Base-by-base conservation (phyloP, 1,284 basidiomycete species). In the Dichomitus squalens region DNA sequence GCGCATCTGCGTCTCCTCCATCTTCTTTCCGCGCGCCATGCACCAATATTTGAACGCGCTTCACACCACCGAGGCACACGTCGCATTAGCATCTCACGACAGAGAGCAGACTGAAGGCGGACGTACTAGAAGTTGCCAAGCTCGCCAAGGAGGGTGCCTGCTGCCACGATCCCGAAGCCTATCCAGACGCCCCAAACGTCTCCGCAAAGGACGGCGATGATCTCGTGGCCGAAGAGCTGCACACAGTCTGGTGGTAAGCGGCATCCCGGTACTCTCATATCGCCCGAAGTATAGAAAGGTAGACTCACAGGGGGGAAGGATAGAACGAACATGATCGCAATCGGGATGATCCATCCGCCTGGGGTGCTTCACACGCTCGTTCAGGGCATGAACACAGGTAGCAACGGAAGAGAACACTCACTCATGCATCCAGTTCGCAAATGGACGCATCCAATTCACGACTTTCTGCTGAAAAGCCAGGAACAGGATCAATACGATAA, bases 341-440 rank as follows among this genome's bases (percentile, higher is more conserved):
- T 92, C 1, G 94, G 93, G 38, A 96, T 92, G n/a, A 88, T 70
- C 87, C 87, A 96, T 16, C 93, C 94, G 29, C 61, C 69, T 2
- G 69, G 69, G 6, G 73, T 63, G 34, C 61, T 63, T 31, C 1
- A 18, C 16, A 36, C 12, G 23, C 14, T 7, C 7, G 20, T 7
- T 21, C 14, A n/a, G 25, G 18, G 9, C 9, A 21, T 4, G 12
- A n/a, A 16, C 18, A 21, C 7, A 2, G 25, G n/a, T 18, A 23
- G 16, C 16, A 14, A 33, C 2, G n/a, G 7, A 21, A 4, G 21
- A 16, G 11, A 34, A 27, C 12, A 68, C 76, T 74, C 54, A 77
- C 75, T 63, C 50, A 43, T 73, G 66, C 67, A 88, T 77, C 76
- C 79, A 82, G 41, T 77, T 73, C 0, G 83, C 79, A 5, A 76